Evolutionary conservation across 176 grass and related monocot genomes (phyloP).

Genomic region (Aegilops umbellulata): DNA sequence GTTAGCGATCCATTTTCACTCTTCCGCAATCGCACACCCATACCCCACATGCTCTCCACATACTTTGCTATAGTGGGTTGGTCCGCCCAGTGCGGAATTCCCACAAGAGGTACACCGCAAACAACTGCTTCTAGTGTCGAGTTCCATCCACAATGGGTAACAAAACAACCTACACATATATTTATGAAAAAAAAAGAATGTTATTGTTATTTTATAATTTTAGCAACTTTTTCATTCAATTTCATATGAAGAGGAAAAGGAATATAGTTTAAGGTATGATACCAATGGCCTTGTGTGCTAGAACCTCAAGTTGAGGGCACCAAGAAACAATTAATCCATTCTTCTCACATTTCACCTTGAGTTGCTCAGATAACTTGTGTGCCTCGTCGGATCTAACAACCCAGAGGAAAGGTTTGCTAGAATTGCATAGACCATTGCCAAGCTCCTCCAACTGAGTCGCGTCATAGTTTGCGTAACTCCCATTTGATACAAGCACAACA

Average conservation of each 20-base stretch:
- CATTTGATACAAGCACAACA: background rate
- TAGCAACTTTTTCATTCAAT: too few species aligned
- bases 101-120: background rate
- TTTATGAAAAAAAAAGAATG: background rate
- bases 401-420: background rate
- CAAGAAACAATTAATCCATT: constrained; percentile 2
- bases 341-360: background rate
- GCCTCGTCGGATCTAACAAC: constrained; percentile 5
- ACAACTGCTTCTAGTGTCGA: constrained; percentile 20
- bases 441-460: background rate
- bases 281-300: constrained; percentile 25
- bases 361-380: background rate
- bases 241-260: background rate
- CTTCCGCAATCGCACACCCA: constrained; percentile 25
- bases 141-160: constrained; percentile 49
- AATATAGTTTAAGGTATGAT: background rate
- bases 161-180: constrained; percentile 25
- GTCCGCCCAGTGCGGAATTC: constrained; percentile 41
- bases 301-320: constrained; percentile 42
- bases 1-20: background rate
- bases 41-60: constrained; percentile 44
- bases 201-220: too few species aligned
- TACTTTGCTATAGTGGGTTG: constrained; percentile 32
- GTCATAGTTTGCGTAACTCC: background rate
- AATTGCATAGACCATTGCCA: background rate